Base-by-base conservation (phyloP, 371 early-diverging fungal genomes). In the Sporodiniella umbellata region DNA sequence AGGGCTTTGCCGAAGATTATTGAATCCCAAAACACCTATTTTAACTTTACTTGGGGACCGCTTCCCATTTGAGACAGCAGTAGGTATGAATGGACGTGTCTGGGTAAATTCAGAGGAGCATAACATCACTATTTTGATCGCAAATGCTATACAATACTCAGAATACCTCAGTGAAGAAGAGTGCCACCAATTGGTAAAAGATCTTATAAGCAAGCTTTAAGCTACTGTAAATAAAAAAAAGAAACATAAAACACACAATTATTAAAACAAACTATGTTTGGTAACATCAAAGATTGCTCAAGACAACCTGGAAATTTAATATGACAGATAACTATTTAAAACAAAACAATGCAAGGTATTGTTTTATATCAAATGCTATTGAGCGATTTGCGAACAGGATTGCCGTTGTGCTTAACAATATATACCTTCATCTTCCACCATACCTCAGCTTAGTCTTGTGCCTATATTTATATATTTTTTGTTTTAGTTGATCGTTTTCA, bases 1-100 rank as follows among this genome's bases (percentile, higher is more conserved):
- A 52, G 87, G 88, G 7, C 61, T 88, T n/a, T 77, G 81, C 39
- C 55, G 87, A 68, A 80, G 90, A 56, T 69, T 94, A 51, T 57
- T 94, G 23, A 73, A 86, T 52, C 85, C 90, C 3, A 71, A 78
- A 22, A 83, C 85, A 19, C 77, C 86, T 14, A 79, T 93, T 7
- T 66, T 92, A 40, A 53, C 62, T 4, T 63, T 76, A 4, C 64
- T 96, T 25, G 91, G 89, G 4, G 69, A 83, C 24, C 71, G 83
- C 15, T 65, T 93, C 30, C 84, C 93, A 0, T 95, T 94, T 60
- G 96, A 97, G 66, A 73, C 79, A 14, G 94, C 94, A 0, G 83
- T 93, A 25, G 98, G 96, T 12, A 80, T 93, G 75, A 97, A 97
- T 65, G 98, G 98, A 17, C 84, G 90, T 26, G 83, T 96, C 22